Conservation (phyloP, 2,329 filamentous ascomycete species). For the Nemania diffusa region DNA sequence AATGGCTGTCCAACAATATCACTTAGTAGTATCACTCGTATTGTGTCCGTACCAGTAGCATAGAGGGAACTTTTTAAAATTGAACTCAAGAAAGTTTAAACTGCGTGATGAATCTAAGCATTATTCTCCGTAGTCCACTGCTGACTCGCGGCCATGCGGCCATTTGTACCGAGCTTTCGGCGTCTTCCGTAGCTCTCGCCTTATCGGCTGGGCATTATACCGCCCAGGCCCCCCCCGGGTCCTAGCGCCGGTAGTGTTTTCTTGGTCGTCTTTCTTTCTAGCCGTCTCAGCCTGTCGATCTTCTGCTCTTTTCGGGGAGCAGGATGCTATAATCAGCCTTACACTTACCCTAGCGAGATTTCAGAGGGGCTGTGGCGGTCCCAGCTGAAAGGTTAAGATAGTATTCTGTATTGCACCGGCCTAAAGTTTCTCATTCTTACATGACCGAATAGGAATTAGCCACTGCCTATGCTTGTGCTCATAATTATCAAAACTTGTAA, state of each 20-base stretch:
- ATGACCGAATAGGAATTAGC: too few species aligned
- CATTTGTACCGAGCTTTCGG: too few species aligned
- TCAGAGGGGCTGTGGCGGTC: neutral
- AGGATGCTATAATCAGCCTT: neutral
- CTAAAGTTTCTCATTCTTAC: neutral
- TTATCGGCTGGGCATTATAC: neutral
- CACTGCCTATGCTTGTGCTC: too few species aligned
- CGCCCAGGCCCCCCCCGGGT: neutral
- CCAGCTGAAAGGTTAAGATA: neutral
- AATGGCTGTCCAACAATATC: too few species aligned
- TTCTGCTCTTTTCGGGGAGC: neutral
- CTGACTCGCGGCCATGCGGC: too few species aligned
- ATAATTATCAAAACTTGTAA: neutral
- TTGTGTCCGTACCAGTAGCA: too few species aligned
- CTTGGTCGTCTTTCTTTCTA: neutral
- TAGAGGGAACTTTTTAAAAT: too few species aligned
- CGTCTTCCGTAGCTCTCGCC: too few species aligned
- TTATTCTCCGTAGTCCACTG: too few species aligned
- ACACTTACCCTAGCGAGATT: neutral
- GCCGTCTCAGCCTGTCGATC: neutral
- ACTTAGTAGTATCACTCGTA: too few species aligned
- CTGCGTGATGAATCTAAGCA: too few species aligned
- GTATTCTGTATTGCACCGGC: neutral
- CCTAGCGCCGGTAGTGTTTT: slow-evolving; percentile 1
- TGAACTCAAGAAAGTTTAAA: too few species aligned